A percentile compares a stretch with the other conserved stretches of the same genome.
Evolutionary conservation across 164 flowering plant species (phyloP).

Genomic region (Buxus sempervirens): DNA sequence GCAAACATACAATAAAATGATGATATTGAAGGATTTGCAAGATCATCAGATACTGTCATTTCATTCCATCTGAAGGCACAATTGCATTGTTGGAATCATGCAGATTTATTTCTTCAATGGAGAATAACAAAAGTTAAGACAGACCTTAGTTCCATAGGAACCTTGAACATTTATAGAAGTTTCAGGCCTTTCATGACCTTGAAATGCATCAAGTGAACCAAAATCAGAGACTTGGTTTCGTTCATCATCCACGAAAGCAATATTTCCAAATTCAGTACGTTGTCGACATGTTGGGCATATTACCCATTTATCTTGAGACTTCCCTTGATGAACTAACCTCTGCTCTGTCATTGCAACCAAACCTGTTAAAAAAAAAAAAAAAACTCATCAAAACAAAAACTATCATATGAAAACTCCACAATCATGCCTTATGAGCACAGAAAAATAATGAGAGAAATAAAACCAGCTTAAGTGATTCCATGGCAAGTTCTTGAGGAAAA

Average conservation of each 20-base stretch:
- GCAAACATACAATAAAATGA: not conserved
- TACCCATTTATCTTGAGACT: constrained; percentile 54
- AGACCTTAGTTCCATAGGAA: constrained; percentile 94
- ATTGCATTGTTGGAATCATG: not conserved
- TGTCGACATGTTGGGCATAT: constrained; percentile 94
- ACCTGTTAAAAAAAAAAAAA: constrained; percentile 42
- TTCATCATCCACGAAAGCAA: constrained; percentile 77
- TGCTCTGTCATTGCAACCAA: constrained; percentile 71
- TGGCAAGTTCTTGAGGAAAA: not conserved
- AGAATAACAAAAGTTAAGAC: not conserved
- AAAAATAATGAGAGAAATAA: not conserved
- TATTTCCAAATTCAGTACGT: constrained; percentile 64
- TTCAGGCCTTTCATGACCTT: constrained; percentile 41
- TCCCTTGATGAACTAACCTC: constrained; percentile 33
- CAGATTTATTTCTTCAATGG: not conserved
- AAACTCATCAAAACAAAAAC: not conserved
- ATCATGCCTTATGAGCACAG: not conserved
- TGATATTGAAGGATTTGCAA: not conserved
- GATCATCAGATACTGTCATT: not conserved
- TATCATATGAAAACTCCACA: not conserved
- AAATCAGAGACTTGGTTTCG: constrained; percentile 26
- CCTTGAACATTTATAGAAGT: constrained; percentile 64
- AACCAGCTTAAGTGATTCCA: not conserved
- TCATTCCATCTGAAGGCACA: not conserved
- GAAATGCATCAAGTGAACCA: constrained; percentile 20